Conservation (phyloP, 139 green algal species). For the Volvox africanus region DNA sequence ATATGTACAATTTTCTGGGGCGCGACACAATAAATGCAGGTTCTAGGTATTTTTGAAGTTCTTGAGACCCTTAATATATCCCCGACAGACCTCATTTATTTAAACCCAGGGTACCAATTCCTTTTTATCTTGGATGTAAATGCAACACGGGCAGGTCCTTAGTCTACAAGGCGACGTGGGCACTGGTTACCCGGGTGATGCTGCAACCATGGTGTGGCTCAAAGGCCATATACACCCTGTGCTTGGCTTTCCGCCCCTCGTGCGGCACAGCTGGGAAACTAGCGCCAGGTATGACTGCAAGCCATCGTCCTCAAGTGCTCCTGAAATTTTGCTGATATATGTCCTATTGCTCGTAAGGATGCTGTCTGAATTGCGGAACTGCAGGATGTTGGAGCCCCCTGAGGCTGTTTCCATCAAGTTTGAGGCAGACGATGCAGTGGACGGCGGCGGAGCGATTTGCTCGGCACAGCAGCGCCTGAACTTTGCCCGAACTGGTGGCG, state of each 20-base stretch:
- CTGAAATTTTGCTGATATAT: too few relatives aligned
- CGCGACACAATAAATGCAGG: too few relatives aligned
- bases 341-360: too few relatives aligned
- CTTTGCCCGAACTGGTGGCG: background rate
- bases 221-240: conserved; percentile 74
- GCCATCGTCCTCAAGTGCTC: too few relatives aligned
- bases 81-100: too few relatives aligned
- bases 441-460: background rate
- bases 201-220: conserved; percentile 88
- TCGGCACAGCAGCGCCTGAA: conserved; percentile 43
- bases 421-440: conserved; percentile 51
- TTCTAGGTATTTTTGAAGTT: too few relatives aligned
- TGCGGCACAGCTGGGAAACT: conserved; percentile 81
- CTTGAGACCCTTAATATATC: too few relatives aligned
- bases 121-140: too few relatives aligned
- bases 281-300: conserved; percentile 51
- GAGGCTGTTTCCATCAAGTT: conserved; percentile 32
- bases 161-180: conserved; percentile 55
- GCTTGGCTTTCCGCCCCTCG: conserved; percentile 86
- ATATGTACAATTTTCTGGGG: too few relatives aligned
- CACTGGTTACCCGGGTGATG: conserved; percentile 84
- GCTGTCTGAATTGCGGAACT: background rate
- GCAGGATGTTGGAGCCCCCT: conserved; percentile 46
- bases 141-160: conserved; percentile 32
- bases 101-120: too few relatives aligned